Evolutionary conservation across 495 filamentous ascomycete genomes (phyloP).

Genomic region (Letharia lupina): DNA sequence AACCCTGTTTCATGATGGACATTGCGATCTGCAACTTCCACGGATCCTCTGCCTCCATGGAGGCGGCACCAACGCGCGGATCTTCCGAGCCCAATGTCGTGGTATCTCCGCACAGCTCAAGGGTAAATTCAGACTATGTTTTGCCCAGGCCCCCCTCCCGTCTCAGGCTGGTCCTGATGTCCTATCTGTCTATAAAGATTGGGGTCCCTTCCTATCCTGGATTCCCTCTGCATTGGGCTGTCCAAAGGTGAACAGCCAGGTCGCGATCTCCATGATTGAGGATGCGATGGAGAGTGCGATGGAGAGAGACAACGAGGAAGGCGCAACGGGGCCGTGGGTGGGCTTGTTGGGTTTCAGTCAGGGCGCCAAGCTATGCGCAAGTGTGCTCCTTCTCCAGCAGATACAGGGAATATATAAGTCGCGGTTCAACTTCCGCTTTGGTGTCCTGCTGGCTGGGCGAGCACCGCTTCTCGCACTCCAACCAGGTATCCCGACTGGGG

Average conservation of each 20-base stretch:
- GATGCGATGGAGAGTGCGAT: slow-evolving; percentile 3
- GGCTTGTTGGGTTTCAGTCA: slow-evolving; percentile 48
- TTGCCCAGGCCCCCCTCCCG: slow-evolving; percentile 49
- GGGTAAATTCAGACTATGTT: slow-evolving; percentile 49
- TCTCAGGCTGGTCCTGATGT: slow-evolving; percentile 44
- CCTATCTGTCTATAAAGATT: slow-evolving; percentile 43
- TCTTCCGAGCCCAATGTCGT: slow-evolving; percentile 53
- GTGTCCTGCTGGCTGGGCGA: slow-evolving; percentile 47
- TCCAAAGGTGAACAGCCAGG: background rate
- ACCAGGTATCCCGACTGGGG: slow-evolving; percentile 32
- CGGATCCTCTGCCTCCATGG: slow-evolving; percentile 63
- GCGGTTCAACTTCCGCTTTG: slow-evolving; percentile 44
- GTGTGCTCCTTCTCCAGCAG: slow-evolving; percentile 30
- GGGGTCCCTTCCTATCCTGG: slow-evolving; percentile 53
- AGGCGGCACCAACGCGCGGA: slow-evolving; percentile 52
- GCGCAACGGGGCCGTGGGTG: slow-evolving; percentile 47
- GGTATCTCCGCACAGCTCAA: slow-evolving; percentile 38
- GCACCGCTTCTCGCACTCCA: slow-evolving; percentile 45
- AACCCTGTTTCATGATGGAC: no score
- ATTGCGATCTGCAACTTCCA: no score
- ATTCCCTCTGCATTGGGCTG: slow-evolving; percentile 44
- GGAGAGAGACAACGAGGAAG: slow-evolving; percentile 35
- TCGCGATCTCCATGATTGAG: background rate
- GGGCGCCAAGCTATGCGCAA: slow-evolving; percentile 53
- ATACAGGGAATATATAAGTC: slow-evolving; percentile 49